Percentiles rank a stretch among this genome's conserved stretches.
Conservation (phyloP, 2,329 filamentous ascomycete species). For the Hypomyces rosellus region DNA sequence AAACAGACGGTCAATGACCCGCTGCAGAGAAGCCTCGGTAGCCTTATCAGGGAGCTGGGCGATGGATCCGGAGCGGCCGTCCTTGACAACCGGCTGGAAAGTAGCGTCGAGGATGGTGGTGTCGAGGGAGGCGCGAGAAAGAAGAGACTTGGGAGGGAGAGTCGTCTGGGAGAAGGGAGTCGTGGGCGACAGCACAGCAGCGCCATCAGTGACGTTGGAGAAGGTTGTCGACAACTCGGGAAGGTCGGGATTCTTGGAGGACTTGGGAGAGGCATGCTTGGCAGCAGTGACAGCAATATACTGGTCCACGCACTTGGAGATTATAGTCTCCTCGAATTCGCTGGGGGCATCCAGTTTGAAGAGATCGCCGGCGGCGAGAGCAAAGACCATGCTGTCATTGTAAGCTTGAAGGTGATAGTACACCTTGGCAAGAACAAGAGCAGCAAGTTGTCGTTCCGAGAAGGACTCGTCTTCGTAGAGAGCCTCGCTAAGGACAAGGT, state of each 20-base stretch:
- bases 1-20: conserved; percentile 82
- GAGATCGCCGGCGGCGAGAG: conserved; percentile 85
- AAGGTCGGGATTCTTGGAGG: conserved; percentile 41
- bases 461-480: conserved; percentile 96
- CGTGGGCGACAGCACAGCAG: conserved; percentile 76
- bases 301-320: conserved; percentile 96
- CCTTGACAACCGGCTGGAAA: conserved; percentile 47
- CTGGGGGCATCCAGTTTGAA: conserved; percentile 87
- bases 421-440: conserved; percentile 91
- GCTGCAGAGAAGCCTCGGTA: conserved; percentile 74
- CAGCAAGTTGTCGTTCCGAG: conserved; percentile 87
- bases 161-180: conserved; percentile 94
- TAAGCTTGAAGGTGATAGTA: conserved; percentile 99
- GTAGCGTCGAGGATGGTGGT: conserved; percentile 56
- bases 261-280: conserved; percentile 41
- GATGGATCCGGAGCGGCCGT: conserved; percentile 52
- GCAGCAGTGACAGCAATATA: conserved; percentile 73
- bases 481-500: conserved; percentile 61
- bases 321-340: conserved; percentile 98
- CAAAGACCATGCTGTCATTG: conserved; percentile 98
- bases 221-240: conserved; percentile 79
- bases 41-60: conserved; percentile 61
- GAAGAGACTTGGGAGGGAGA: conserved; percentile 85
- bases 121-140: conserved; percentile 72
- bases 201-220: conserved; percentile 59